Conservation (phyloP, 176 grass and related monocot species). For the Tillandsia leiboldiana region DNA sequence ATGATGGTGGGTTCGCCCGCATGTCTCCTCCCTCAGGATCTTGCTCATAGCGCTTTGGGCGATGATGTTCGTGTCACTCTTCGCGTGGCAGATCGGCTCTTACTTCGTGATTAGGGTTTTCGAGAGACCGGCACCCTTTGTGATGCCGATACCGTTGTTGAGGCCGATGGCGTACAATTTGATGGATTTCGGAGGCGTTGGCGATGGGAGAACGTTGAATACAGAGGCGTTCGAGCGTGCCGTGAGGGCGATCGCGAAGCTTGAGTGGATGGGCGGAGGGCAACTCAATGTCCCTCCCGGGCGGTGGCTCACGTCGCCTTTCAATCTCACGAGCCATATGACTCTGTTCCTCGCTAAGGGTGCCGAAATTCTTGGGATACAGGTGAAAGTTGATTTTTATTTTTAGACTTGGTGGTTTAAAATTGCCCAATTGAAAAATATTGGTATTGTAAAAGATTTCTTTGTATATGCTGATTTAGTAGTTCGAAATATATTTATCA, state of each 20-base stretch:
- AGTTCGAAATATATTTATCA: too few species aligned
- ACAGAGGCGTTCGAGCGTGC: conserved; percentile 77
- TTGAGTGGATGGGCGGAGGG: conserved; percentile 40
- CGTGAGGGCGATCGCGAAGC: conserved; percentile 39
- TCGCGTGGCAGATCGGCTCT: conserved; percentile 62
- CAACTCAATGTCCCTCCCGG: conserved; percentile 78
- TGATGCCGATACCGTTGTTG: conserved; percentile 33
- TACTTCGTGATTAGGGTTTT: conserved; percentile 16
- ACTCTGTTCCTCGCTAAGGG: conserved; percentile 77
- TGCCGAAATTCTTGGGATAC: conserved; percentile 58
- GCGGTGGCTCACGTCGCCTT: conserved; percentile 73
- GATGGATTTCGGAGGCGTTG: conserved; percentile 72
- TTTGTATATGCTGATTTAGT: too few species aligned
- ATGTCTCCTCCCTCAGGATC: conserved; percentile 39
- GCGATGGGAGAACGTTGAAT: conserved; percentile 62
- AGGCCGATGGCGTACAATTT: conserved; percentile 50
- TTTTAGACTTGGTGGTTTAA: background rate
- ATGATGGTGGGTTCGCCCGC: conserved; percentile 30
- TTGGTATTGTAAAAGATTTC: background rate
- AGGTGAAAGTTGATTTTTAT: conserved; percentile 33
- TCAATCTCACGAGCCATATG: conserved; percentile 93
- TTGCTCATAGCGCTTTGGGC: conserved; percentile 51
- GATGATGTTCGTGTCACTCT: conserved; percentile 49
- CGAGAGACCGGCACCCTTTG: background rate
- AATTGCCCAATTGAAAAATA: background rate